Conservation (phyloP, 768 basidiomycete genomes). For the Kwoniella sp. region DNA sequence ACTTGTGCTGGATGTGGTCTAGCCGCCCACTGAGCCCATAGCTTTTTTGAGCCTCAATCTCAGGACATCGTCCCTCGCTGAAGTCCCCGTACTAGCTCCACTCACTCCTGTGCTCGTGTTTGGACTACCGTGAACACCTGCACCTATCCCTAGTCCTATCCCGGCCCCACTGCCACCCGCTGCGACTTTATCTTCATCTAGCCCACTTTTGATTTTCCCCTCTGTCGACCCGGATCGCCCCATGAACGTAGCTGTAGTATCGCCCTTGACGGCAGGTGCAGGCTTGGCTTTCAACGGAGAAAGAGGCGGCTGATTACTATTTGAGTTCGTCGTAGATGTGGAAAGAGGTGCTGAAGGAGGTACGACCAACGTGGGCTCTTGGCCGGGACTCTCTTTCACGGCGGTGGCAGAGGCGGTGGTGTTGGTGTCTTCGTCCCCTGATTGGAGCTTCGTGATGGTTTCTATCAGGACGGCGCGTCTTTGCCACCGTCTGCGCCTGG, state of each 20-base stretch:
- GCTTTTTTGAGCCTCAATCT: conserved; percentile 53
- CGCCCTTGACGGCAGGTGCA: conserved; percentile 7
- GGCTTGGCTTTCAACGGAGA: conserved; percentile 19
- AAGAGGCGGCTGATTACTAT: background rate
- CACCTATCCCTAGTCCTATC: background rate
- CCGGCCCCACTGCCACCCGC: background rate
- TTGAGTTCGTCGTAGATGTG: background rate
- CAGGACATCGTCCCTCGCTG: conserved; percentile 46
- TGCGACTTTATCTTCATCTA: background rate
- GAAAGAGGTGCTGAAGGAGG: conserved; percentile 2
- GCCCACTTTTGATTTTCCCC: background rate
- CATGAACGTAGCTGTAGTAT: background rate
- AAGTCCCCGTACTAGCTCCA: conserved; percentile 5
- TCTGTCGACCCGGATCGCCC: background rate
- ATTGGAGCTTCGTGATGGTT: conserved; percentile 61
- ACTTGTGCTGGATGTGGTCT: no score
- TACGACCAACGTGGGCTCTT: conserved; percentile 9
- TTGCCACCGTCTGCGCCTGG: conserved; percentile 81
- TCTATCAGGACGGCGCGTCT: conserved; percentile 78
- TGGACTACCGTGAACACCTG: background rate
- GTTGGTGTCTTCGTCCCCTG: conserved; percentile 54
- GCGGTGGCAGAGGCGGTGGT: conserved; percentile 22
- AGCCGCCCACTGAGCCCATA: conserved; percentile 50
- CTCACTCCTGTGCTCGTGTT: background rate
- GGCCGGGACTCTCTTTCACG: background rate